These are phyloP conservation scores for Luvunga scandens DNA, from an alignment of 345 rosid genomes.

Conservation along the genomic window DNA sequence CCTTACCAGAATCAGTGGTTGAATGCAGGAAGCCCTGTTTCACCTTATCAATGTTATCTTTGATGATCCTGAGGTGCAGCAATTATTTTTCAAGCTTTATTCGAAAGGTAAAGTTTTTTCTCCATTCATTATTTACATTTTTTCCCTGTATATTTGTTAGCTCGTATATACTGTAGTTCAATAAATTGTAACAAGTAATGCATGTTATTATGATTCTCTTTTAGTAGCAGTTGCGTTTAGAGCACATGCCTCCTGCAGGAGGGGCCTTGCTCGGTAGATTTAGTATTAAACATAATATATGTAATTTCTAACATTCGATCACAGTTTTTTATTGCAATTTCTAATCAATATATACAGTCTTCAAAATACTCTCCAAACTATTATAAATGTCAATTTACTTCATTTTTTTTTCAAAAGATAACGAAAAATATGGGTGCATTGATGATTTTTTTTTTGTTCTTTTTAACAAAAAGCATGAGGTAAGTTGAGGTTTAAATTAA, in stretches of 20 bases:
- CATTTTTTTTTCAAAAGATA: too few species aligned
- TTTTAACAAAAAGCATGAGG: too few species aligned
- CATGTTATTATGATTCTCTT: not conserved
- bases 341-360: not conserved
- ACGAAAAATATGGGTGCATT: too few species aligned
- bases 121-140: not conserved
- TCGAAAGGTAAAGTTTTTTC: conserved; percentile 57
- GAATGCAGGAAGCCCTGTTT: conserved; percentile 84
- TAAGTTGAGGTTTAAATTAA: too few species aligned
- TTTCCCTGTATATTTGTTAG: not conserved
- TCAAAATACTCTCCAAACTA: too few species aligned
- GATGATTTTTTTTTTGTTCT: too few species aligned
- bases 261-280: not conserved
- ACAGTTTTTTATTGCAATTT: not conserved
- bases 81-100: conserved; percentile 88
- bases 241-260: not conserved
- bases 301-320: not conserved
- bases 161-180: not conserved
- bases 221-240: not conserved
- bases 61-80: conserved; percentile 98
- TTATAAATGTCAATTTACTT: too few species aligned
- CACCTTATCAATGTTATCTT: conserved; percentile 85
- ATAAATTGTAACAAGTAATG: not conserved
- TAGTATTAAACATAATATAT: not conserved
- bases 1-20: conserved; percentile 11